Base-by-base conservation (phyloP, 73 alveolate genomes). In the Symbiodinium pilosum region DNA sequence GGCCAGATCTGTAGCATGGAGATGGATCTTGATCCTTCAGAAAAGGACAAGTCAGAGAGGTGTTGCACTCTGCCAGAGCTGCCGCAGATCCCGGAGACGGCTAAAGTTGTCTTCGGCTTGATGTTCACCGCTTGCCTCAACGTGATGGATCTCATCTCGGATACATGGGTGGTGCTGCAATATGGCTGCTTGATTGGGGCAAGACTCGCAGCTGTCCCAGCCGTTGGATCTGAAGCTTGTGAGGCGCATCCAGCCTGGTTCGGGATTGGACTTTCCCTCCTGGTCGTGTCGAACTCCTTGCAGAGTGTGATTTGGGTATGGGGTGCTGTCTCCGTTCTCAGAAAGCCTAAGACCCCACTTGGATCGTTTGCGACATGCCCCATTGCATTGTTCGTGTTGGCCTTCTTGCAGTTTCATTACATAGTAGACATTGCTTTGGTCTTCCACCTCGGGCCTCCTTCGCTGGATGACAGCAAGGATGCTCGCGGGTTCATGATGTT, bases 111-210 rank as follows among this genome's bases (percentile, higher is more conserved):
- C 43, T 43, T 71, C 8, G 43, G 43, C n/a, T 4, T 73, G 86
- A 9, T 73, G 24, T 8, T 73, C 86, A 73, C 86, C 43, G 86
- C 86, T 14, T 30, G 43, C 43, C 86, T 73, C 86, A 73, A 73
- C 44, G n/a, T 9, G 86, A 44, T 44, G 16, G 86, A 73, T 44
- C 34, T 73, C 8, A 24, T 73, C 24, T 73, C 86, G 2, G 86
- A 73, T 30, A 32, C 47, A 44, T 73, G 8, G 47, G 86, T 73
- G 47, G 34, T 38, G 12, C 44, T 73, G 86, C 86, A 73, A 24
- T 73, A 73, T 12, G 86, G 86, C 30, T 73, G 86, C 36, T 43
- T 75, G 34, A 2, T 75, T 9, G n/a, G 47, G 0, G 34, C 16
- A 14, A 26, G 36, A 24, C 44, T 75, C 34, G 36, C 51, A 43